phyloP scores from a whole-genome alignment of 2,329 filamentous ascomycete genomes.

The Fusarium luffae region DNA sequence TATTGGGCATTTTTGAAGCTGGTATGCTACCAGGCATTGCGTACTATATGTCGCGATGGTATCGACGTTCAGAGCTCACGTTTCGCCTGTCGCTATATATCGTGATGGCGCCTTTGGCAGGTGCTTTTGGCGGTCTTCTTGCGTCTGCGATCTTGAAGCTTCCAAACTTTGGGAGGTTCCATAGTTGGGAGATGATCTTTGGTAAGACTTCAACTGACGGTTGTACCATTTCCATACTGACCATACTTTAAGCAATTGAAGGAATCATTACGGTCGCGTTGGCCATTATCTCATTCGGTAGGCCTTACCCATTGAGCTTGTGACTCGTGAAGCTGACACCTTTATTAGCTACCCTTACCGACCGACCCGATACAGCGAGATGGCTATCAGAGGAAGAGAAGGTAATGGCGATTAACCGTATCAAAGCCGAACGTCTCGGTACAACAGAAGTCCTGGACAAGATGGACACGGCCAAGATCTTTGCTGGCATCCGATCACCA shows the following conservation, averaged over 20 bases:
- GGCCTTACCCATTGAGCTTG: fast-evolving
- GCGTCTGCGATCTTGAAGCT: slow-evolving; percentile 71
- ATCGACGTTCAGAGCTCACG: slow-evolving; percentile 69
- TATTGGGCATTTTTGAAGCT: slow-evolving; percentile 71
- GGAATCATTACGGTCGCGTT: slow-evolving; percentile 68
- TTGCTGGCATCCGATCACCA: slow-evolving; percentile 72
- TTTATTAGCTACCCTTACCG: slow-evolving; percentile 67
- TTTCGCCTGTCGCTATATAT: slow-evolving; percentile 73
- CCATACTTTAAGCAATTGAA: slow-evolving; percentile 62
- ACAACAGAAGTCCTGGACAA: slow-evolving; percentile 67
- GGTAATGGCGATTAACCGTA: slow-evolving; percentile 68
- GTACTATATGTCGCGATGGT: slow-evolving; percentile 74
- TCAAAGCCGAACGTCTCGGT: slow-evolving; percentile 68
- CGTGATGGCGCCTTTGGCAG: slow-evolving; percentile 72
- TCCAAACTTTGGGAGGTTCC: slow-evolving; percentile 64
- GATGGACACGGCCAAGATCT: slow-evolving; percentile 68
- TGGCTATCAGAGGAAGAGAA: slow-evolving; percentile 74
- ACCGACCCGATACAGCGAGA: slow-evolving; percentile 71
- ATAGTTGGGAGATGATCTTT: slow-evolving; percentile 76
- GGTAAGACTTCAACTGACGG: background rate
- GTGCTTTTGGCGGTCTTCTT: slow-evolving; percentile 74
- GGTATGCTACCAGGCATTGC: slow-evolving; percentile 74
- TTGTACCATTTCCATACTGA: background rate
- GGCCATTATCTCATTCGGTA: slow-evolving; percentile 56
- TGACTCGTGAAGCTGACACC: background rate